Evolutionary conservation across 2,329 filamentous ascomycete genomes (phyloP), one percentile per base, ranked within the genome.

Genomic region (Penicillium nordicum): DNA sequence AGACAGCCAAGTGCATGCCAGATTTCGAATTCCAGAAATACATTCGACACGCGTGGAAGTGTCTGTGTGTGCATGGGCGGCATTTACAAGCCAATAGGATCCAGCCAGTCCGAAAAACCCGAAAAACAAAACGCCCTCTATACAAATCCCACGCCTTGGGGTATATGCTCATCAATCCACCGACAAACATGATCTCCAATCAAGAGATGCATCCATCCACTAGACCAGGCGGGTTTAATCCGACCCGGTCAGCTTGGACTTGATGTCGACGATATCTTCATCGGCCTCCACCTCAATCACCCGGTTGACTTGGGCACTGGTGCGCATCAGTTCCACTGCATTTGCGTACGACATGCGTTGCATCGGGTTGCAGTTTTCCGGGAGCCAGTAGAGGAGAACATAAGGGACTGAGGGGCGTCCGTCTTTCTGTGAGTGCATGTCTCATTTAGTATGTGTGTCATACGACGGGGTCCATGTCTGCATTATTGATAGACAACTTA

Each of bases 251-350:
- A 88, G 74, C 76, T 84, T 88, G 63, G 83, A 78, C 55, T 92
- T 89, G 60, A 97, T 86, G n/a, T 88, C 86, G 63, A 89, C 86
- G 65, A 97, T 71, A 53, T 97, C 93, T 53, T 96, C 91, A 4
- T 84, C 82, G 21, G 84, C 86, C 65, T 89, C 85, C 47, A 97
- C 85, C 74, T 97, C 93, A 60, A 99, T 84, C 27, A 97, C 88
- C 64, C 84, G 85, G 52, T 88, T 88, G n/a, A 92, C 92, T 78
- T 97, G 92, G 57, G 90, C 90, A 53, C 90, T 95, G 70, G 90
- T 96, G 62, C 92, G 86, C 88, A 97, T 92, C 73, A 97, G 77
- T 78, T 99, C 94, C 76, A 97, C 96, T 42, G 94, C 94, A 38
- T 92, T 89, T 30, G 94, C 94, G 73, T 97, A 99, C 71, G 94